Percentiles rank a stretch among this genome's conserved stretches.
Conservation (phyloP, 192 early-diverging fungal genomes). For the Coemansia sp. region DNA sequence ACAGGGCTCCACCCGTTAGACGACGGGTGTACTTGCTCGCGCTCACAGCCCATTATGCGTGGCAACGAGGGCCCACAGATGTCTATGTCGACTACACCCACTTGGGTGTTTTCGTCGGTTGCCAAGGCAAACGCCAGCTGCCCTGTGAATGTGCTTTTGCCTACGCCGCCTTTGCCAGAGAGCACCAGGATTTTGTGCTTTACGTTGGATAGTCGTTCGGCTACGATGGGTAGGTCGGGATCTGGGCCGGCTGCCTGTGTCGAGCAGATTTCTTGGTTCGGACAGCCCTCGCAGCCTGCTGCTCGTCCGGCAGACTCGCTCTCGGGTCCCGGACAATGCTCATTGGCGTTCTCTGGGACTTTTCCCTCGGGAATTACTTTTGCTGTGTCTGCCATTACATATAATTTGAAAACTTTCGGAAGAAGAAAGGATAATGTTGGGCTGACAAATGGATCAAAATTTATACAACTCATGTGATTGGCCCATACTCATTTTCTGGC, state of each 20-base stretch:
- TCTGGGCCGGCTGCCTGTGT: conserved; percentile 77
- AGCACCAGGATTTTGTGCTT: conserved; percentile 89
- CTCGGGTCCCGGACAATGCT: conserved; percentile 73
- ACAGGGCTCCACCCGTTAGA: conserved; percentile 79
- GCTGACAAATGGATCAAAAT: neutral
- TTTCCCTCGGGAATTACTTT: conserved; percentile 6
- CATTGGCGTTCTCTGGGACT: conserved; percentile 63
- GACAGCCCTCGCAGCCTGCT: conserved; percentile 76
- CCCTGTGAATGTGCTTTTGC: conserved; percentile 88
- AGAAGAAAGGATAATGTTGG: neutral
- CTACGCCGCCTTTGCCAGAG: conserved; percentile 97
- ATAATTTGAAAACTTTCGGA: neutral
- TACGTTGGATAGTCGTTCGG: conserved; percentile 58
- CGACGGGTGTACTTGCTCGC: conserved; percentile 79
- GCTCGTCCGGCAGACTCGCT: conserved; percentile 70
- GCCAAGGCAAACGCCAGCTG: conserved; percentile 84
- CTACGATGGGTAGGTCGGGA: conserved; percentile 69
- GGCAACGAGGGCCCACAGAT: conserved; percentile 96
- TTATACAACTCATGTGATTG: conserved; percentile 6
- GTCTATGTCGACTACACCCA: conserved; percentile 95
- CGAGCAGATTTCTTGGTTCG: conserved; percentile 74
- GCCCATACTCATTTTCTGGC: neutral
- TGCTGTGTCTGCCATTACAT: conserved; percentile 8
- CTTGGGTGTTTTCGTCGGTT: conserved; percentile 27
- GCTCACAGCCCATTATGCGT: conserved; percentile 82